Evolutionary conservation across 345 rosid genomes (phyloP), one percentile per base, ranked within the genome.

Genomic region (Eucalyptus leucophloia): DNA sequence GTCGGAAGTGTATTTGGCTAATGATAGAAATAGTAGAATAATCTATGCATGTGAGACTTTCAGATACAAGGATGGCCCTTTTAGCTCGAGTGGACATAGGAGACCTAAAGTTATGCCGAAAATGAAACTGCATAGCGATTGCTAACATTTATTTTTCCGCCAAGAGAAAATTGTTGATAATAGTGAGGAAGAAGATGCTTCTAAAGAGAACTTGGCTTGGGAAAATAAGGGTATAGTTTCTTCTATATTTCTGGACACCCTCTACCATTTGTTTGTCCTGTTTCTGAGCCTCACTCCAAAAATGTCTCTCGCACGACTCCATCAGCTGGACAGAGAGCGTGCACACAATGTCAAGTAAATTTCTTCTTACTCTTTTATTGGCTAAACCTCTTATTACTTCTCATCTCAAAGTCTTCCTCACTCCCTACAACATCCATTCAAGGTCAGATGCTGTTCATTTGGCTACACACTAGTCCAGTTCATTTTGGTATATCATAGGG

Each of bases 321-420:
- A 95, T 98, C 91, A 93, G 89, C 94, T 91, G 97, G 96, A 93
- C 93, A 14, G 96, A 95, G 91, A 94, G 98, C 90, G 91, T 92
- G 56, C 99, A 97, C 86, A 4, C 24, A 45, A 94, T 91, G 95
- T 95, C 95, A 95, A 95, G 99, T 97, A 95, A 45, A 90, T 50
- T 42, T 87, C 89, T 26, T 24, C 1, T 26, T 58, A 5, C n/a
- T 58, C 12, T 3, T 58, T 11, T 58, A 58, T 58, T 58, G 15
- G 67, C 67, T 58, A 26, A 58, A 26, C 67, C 67, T 58, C 67
- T 26, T 58, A 26, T 12, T 58, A 26, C 30, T 58, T 58, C n/a
- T 15, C n/a, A 26, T 17, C 77, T 87, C 85, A 87, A 50, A 23
- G 85, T 87, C 89, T 60, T 23, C 54, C 53, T 72, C 53, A 10